phyloP scores from a whole-genome alignment of 495 filamentous ascomycete genomes.

The Hypoxylon lenormandii region DNA sequence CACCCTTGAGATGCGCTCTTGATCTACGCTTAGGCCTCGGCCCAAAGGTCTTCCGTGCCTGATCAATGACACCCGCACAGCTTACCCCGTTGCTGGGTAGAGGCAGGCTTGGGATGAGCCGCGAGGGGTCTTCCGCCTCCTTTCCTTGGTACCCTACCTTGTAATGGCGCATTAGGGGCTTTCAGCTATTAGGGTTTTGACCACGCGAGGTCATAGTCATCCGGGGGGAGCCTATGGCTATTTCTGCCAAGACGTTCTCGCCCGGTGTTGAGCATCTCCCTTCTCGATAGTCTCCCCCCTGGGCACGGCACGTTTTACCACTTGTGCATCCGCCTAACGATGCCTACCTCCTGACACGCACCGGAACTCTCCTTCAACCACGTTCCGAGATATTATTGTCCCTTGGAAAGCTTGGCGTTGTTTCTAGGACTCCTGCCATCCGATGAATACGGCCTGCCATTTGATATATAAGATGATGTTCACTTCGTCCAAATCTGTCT shows the following conservation, averaged over 20 bases:
- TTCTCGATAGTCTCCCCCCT: conserved; percentile 39
- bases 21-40: conserved; percentile 49
- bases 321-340: conserved; percentile 49
- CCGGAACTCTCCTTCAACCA: conserved; percentile 57
- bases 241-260: conserved; percentile 43
- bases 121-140: conserved; percentile 12
- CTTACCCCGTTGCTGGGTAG: conserved; percentile 28
- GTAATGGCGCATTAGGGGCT: conserved; percentile 22
- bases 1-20: conserved; percentile 25
- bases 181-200: conserved; percentile 14
- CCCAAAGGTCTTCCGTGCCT: conserved; percentile 55
- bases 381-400: conserved; percentile 56
- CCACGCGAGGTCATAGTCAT: conserved; percentile 23
- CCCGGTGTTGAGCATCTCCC: conserved; percentile 40
- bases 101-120: conserved; percentile 34
- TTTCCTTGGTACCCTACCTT: conserved; percentile 16
- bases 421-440: conserved; percentile 55
- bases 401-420: conserved; percentile 57
- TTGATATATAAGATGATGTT: conserved; percentile 58
- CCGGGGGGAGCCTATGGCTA: conserved; percentile 15
- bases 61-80: conserved; percentile 37
- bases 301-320: conserved; percentile 58
- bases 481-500: conserved; percentile 36
- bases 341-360: conserved; percentile 60
- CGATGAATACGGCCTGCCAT: conserved; percentile 41